phyloP scores from a whole-genome alignment of 768 basidiomycete species.

The Collybiopsis confluens region DNA sequence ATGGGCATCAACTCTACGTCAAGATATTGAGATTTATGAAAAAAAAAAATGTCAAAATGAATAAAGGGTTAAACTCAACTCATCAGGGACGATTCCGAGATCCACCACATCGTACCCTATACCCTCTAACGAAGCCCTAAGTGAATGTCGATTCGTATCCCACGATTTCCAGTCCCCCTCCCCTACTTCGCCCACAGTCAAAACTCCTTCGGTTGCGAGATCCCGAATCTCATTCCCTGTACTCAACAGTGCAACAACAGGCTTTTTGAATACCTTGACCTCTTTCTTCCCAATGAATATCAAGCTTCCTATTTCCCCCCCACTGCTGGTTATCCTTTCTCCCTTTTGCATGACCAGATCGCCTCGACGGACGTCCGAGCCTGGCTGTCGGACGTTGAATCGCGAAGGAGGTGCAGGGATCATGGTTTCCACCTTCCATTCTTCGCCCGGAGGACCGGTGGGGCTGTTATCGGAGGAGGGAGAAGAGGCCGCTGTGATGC shows the following conservation, averaged over 20 bases:
- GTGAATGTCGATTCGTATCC: constrained; percentile 84
- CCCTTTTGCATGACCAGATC: constrained; percentile 64
- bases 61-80: constrained; percentile 35
- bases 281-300: constrained; percentile 72
- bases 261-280: constrained; percentile 68
- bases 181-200: constrained; percentile 14
- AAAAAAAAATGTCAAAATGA: neutral
- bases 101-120: constrained; percentile 77
- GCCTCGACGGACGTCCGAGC: constrained; percentile 68
- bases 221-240: constrained; percentile 84
- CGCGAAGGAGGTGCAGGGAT: constrained; percentile 52
- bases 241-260: constrained; percentile 74
- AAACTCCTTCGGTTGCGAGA: constrained; percentile 26
- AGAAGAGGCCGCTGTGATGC: neutral
- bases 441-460: constrained; percentile 40
- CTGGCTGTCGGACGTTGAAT: constrained; percentile 72
- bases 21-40: neutral
- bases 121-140: constrained; percentile 64
- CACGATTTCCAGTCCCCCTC: constrained; percentile 60
- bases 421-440: constrained; percentile 65
- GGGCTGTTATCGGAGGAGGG: constrained; percentile 17
- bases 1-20: constrained; percentile 51
- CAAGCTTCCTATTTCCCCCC: constrained; percentile 83
- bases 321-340: constrained; percentile 55
- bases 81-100: constrained; percentile 75